A percentile compares a stretch with the other conserved stretches of the same genome.
phyloP scores from a whole-genome alignment of 140 eudicot genomes.

The Senecio squalidus region DNA sequence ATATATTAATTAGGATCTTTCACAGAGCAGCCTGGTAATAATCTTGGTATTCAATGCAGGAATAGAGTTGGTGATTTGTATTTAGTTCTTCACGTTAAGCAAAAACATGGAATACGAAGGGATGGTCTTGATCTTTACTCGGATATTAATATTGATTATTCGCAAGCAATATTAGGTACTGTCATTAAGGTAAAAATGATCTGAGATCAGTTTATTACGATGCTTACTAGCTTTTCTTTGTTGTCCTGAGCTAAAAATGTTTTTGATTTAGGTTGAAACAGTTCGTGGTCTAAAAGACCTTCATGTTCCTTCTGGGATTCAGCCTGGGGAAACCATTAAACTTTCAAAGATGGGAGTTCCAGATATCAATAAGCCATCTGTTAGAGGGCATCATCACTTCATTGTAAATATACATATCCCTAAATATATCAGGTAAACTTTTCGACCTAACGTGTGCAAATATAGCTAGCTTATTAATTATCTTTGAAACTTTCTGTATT shows the following conservation, averaged over 20 bases:
- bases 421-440: slow-evolving; percentile 53
- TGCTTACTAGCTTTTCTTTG: neutral
- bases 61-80: slow-evolving; percentile 72
- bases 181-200: slow-evolving; percentile 52
- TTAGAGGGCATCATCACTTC: slow-evolving; percentile 84
- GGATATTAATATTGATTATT: slow-evolving; percentile 57
- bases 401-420: slow-evolving; percentile 62
- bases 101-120: slow-evolving; percentile 65
- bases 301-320: slow-evolving; percentile 76
- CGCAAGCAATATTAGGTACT: slow-evolving; percentile 91
- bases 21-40: slow-evolving; percentile 12
- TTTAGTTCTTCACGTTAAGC: slow-evolving; percentile 59
- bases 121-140: slow-evolving; percentile 84
- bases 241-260: neutral
- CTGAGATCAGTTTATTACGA: neutral
- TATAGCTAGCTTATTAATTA: neutral
- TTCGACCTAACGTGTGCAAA: neutral
- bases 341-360: slow-evolving; percentile 87
- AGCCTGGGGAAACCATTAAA: slow-evolving; percentile 69
- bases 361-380: slow-evolving; percentile 57
- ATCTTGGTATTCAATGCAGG: slow-evolving; percentile 39
- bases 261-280: slow-evolving; percentile 62
- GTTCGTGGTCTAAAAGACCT: slow-evolving; percentile 81
- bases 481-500: slow-evolving; percentile 1
- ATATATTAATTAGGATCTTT: slow-evolving; percentile 12